phyloP scores from a whole-genome alignment of 768 basidiomycete genomes.

The Tricholoma saponaceum region DNA sequence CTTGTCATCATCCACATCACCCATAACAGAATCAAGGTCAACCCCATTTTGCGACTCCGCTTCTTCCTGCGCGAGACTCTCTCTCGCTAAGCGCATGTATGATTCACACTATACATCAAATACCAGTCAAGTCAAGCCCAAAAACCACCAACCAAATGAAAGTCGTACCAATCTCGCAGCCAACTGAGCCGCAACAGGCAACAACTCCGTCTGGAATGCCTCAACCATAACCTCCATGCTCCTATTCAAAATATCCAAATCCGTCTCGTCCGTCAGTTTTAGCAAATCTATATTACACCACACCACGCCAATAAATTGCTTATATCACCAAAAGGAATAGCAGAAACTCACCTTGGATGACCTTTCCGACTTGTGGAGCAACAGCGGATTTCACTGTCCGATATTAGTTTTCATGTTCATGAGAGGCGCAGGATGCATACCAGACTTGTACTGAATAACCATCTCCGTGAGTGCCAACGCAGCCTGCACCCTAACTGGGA shows the following conservation, averaged over 20 bases:
- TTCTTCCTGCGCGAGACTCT: conserved; percentile 56
- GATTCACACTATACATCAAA: conserved; percentile 59
- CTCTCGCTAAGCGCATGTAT: conserved; percentile 74
- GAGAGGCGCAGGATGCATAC: conserved; percentile 30
- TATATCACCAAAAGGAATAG: background rate
- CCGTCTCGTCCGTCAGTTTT: conserved; percentile 87
- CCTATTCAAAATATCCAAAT: conserved; percentile 77
- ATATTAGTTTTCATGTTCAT: background rate
- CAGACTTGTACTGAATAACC: conserved; percentile 57
- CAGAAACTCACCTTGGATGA: conserved; percentile 67
- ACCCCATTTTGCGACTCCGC: conserved; percentile 37
- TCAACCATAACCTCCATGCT: conserved; percentile 88
- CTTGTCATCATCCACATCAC: conserved; percentile 75
- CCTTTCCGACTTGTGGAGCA: conserved; percentile 76
- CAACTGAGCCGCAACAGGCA: conserved; percentile 82
- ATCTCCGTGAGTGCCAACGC: conserved; percentile 78
- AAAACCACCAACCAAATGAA: background rate
- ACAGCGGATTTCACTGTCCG: conserved; percentile 61
- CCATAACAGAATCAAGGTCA: conserved; percentile 53
- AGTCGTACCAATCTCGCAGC: conserved; percentile 66
- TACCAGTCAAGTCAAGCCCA: background rate
- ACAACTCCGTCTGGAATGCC: conserved; percentile 76
- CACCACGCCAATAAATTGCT: background rate
- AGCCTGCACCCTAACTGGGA: conserved; percentile 84
- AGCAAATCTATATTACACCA: conserved; percentile 55